Percentiles rank a stretch among this genome's conserved stretches.
Conservation (phyloP, 345 rosid genomes). For the Noccaea bulbosa region DNA sequence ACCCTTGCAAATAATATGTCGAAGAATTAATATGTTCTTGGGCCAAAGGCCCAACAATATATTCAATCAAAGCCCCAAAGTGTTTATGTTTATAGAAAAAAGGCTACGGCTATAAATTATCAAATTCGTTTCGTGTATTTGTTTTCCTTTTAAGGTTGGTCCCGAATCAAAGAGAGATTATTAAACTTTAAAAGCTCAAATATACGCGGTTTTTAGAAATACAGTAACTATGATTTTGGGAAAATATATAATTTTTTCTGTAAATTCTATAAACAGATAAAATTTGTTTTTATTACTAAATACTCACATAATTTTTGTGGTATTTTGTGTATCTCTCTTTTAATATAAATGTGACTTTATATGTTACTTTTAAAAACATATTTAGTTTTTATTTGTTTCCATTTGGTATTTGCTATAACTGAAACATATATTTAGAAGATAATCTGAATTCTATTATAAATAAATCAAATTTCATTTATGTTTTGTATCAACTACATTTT, state of each 20-base stretch:
- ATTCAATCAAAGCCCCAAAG: neutral
- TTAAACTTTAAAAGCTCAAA: too few relatives aligned
- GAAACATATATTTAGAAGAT: neutral
- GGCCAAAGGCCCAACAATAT: neutral
- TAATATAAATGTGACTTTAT: neutral
- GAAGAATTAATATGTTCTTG: neutral
- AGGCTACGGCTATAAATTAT: neutral
- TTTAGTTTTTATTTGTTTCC: neutral
- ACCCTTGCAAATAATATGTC: neutral
- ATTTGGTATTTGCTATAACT: neutral
- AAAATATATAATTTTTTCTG: neutral
- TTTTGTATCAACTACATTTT: too few relatives aligned
- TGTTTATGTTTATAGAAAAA: neutral
- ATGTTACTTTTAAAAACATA: neutral
- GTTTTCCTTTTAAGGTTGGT: too few relatives aligned
- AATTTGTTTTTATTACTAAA: neutral
- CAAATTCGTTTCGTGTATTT: neutral
- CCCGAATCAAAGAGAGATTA: too few relatives aligned
- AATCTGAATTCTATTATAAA: neutral
- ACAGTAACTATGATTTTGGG: too few relatives aligned
- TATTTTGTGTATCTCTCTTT: neutral
- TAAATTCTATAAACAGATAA: neutral
- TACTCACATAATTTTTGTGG: neutral
- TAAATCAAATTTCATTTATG: neutral
- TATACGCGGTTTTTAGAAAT: neutral